Percentiles rank a stretch among this genome's conserved stretches.
Evolutionary conservation across 148 eudicot species (phyloP).

Genomic region (Camellia lanceoleosa): DNA sequence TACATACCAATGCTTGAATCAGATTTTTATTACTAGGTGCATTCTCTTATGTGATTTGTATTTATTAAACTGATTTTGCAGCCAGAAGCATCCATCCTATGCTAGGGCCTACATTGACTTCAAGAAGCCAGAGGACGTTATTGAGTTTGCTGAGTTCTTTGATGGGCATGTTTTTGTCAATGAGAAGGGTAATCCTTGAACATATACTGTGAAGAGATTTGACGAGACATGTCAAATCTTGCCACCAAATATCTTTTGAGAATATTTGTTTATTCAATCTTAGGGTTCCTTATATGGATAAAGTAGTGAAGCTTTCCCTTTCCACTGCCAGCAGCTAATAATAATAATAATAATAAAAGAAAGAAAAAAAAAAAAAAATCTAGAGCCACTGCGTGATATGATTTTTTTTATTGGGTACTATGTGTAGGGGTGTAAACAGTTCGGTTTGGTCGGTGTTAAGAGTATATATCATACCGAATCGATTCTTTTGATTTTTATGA

Average conservation of each 20-base stretch:
- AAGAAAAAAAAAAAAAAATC: background rate
- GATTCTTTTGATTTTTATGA: too few species aligned
- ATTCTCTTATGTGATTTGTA: background rate
- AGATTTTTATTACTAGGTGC: background rate
- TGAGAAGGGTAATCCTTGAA: conserved; percentile 53
- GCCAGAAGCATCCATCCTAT: conserved; percentile 45
- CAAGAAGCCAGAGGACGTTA: conserved; percentile 50
- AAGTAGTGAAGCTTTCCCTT: background rate
- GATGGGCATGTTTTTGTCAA: conserved; percentile 68
- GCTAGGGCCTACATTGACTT: conserved; percentile 67
- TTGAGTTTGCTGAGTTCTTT: conserved; percentile 71
- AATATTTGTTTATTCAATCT: background rate
- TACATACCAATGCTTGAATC: background rate
- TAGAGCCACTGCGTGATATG: background rate
- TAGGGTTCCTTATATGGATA: background rate
- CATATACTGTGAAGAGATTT: background rate
- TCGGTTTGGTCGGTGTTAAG: too few species aligned
- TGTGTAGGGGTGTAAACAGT: too few species aligned
- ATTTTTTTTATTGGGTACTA: too few species aligned
- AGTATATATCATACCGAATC: too few species aligned
- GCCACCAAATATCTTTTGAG: background rate
- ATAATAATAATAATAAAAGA: background rate
- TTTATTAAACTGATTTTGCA: conserved; percentile 26
- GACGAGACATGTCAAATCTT: background rate
- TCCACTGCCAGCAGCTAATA: background rate